phyloP scores from a whole-genome alignment of 176 grass and related monocot species.

The Aegilops sharonensis region DNA sequence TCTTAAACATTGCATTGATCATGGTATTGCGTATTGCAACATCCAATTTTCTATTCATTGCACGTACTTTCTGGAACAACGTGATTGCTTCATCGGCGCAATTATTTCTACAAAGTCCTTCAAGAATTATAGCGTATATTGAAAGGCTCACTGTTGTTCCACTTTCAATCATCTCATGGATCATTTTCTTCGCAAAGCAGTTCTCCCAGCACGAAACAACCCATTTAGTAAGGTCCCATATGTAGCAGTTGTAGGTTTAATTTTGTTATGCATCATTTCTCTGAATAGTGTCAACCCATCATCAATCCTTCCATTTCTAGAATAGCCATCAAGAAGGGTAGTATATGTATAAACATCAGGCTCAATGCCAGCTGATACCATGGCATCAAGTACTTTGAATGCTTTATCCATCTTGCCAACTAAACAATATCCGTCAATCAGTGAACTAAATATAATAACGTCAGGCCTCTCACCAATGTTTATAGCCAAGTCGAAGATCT shows the following conservation, averaged over 20 bases:
- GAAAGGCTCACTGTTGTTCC: not conserved
- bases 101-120: not conserved
- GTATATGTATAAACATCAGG: not conserved
- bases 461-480: not conserved
- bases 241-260: not conserved
- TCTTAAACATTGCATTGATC: not conserved
- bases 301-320: not conserved
- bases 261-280: not conserved
- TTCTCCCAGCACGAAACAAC: not conserved
- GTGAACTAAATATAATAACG: not conserved
- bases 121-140: not conserved
- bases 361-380: not conserved
- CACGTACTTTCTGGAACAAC: not conserved
- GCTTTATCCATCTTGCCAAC: not conserved
- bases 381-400: not conserved
- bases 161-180: not conserved
- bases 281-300: not conserved
- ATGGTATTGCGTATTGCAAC: not conserved
- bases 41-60: not conserved
- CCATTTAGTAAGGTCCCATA: not conserved
- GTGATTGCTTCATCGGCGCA: not conserved
- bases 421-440: not conserved
- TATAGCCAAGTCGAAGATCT: not conserved
- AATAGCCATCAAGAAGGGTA: not conserved
- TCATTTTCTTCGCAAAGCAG: not conserved